Evolutionary conservation across 108 stramenopile genomes (phyloP), one percentile per base, ranked within the genome.

Genomic region (Skeletonema potamos): DNA sequence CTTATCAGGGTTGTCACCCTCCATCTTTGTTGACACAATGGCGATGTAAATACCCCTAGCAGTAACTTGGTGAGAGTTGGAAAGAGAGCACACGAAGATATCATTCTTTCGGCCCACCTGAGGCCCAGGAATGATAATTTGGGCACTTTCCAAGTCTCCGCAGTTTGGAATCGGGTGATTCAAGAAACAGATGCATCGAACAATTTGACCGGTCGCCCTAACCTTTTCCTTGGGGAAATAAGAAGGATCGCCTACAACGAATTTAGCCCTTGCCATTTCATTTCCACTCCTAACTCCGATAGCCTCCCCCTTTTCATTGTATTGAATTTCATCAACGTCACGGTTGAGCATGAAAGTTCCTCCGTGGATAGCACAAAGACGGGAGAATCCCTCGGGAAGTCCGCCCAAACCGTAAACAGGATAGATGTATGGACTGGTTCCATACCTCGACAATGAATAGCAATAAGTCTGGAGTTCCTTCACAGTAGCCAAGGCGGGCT

Each of bases 331-430:
- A 68, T 99, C 96, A 43, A 99, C 90, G 67, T 97, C 96, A 51
- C 90, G 93, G 76, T 98, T 96, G 46, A 99, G 91, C 98, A 99
- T 99, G 84, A 99, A 98, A 54, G 98, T 98, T 73, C 98, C 98
- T 32, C 98, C 99, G 72, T 98, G 95, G 69, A 99, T 95, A 28
- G 99, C 99, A 74, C 97, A 98, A 51, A 99, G 90, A 39, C 99
- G 95, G 55, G 96, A 97, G 77, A 99, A 99, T 48, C 97, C 97
- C 84, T 99, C 99, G 13, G 99, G 99, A 39, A 99, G 88, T 20
- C 97, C 96, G 26, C 97, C 97, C 58, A 99, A 88, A 54, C 99
- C 99, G 72, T 98, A 99, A 55, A 97, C 78, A 34, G 99, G 99
- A 85, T 99, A 99, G 68, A 99, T 96, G 90, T 98, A 99, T 11